Evolutionary conservation across 164 flowering plant genomes (phyloP), one percentile per base, ranked within the genome.

Genomic region (Magnolia officinalis): DNA sequence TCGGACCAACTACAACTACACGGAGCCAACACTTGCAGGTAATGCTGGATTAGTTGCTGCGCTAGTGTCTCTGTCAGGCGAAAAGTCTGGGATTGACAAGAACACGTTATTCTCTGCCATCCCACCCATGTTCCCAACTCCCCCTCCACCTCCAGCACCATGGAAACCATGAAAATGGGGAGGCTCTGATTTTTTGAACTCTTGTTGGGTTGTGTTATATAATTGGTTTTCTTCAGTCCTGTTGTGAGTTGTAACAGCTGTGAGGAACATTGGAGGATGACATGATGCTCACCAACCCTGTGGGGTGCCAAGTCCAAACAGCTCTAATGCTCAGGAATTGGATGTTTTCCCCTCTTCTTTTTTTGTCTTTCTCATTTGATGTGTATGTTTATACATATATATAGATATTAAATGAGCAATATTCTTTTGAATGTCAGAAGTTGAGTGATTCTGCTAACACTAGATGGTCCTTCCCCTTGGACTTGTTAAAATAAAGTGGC

Each of bases 71-170:
- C 78, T 93, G 77, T 92, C 98, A 0, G 96, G 95, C 37, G 95
- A 87, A 21, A 85, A 65, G 71, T 67, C 73, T 1, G 85, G 87
- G 19, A 88, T 95, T 55, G 99, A 93, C 86, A 95, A 95, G 86
- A 95, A 95, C 87, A 92, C 98, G 50, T 89, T 93, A 19, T 95
- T 95, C 88, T 92, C 98, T 11, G 99, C 99, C 0, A 91, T 95
- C 59, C 99, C 99, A 8, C 98, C 99, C 7, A 89, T 95, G 97
- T 92, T 91, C 73, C 99, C 99, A 1, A 92, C 91, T 52, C 90
- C 99, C 0, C 99, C 99, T 31, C 99, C 99, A 4, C 99, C 99
- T 75, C 98, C 98, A 0, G 96, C 98, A 16, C 97, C 99, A n/a
- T 95, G 99, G 98, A 93, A 85, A 82, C 99, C 99, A 50, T 92